Evolutionary conservation across 192 early-diverging fungal genomes (phyloP).

Genomic region (Umbelopsis vinacea): DNA sequence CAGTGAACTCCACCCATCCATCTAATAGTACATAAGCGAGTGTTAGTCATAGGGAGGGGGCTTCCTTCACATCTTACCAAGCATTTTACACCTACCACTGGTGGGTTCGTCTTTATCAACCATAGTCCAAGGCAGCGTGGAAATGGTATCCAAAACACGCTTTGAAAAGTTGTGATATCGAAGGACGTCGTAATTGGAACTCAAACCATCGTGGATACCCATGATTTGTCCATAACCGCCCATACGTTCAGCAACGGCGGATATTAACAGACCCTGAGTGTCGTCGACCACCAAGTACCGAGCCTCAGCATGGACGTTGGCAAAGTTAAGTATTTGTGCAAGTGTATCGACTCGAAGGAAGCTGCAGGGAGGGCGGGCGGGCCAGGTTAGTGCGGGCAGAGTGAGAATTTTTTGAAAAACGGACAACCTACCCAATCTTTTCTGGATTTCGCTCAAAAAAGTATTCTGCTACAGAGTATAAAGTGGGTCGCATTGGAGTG

Average conservation of each 20-base stretch:
- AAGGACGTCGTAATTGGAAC: constrained; percentile 71
- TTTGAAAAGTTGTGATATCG: constrained; percentile 78
- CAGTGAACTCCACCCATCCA: constrained; percentile 5
- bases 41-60: too few relatives aligned
- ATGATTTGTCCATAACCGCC: constrained; percentile 66
- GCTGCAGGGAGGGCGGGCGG: too few relatives aligned
- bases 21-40: background rate
- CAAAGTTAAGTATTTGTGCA: constrained; percentile 83
- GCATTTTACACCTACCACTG: constrained; percentile 66
- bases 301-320: constrained; percentile 76
- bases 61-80: too few relatives aligned
- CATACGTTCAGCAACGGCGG: constrained; percentile 84
- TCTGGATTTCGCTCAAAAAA: constrained; percentile 77
- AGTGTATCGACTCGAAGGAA: constrained; percentile 89
- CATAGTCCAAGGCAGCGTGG: constrained; percentile 72
- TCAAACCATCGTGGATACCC: constrained; percentile 76
- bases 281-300: constrained; percentile 89
- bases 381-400: too few relatives aligned
- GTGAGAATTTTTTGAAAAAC: too few relatives aligned
- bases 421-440: constrained; percentile 83
- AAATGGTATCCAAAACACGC: constrained; percentile 55
- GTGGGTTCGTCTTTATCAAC: constrained; percentile 54
- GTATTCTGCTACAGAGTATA: constrained; percentile 77
- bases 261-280: constrained; percentile 82
- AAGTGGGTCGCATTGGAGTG: constrained; percentile 74